A percentile compares a stretch with the other conserved stretches of the same genome.
Evolutionary conservation across 129 eudicot species (phyloP).

Genomic region (Lactuca sativa): DNA sequence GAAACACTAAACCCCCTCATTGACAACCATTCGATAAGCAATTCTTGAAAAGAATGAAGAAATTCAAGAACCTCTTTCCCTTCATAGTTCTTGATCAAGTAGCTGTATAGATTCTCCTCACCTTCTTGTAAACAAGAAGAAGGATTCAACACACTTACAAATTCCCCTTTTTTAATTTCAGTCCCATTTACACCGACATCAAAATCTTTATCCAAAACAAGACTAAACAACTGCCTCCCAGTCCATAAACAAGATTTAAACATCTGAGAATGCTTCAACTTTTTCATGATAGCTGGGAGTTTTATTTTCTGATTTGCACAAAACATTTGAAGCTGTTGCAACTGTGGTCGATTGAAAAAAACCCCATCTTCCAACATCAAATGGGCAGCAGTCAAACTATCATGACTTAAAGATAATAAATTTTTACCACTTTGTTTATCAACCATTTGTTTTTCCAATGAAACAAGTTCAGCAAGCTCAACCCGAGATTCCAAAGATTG

Average conservation of each 20-base stretch:
- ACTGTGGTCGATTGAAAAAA: conserved; percentile 41
- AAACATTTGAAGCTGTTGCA: conserved; percentile 90
- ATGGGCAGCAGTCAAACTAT: conserved; percentile 85
- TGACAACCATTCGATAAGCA: conserved; percentile 83
- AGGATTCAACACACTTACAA: conserved; percentile 46
- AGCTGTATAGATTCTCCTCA: conserved; percentile 51
- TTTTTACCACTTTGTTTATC: conserved; percentile 79
- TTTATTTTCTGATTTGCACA: conserved; percentile 38
- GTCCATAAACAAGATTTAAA: conserved; percentile 58
- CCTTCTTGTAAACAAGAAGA: conserved; percentile 70
- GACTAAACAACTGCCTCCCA: conserved; percentile 79
- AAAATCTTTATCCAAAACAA: conserved; percentile 59
- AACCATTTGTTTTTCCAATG: conserved; percentile 56
- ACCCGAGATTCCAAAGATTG: conserved; percentile 65
- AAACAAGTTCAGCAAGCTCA: conserved; percentile 82
- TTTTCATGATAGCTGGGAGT: conserved; percentile 50
- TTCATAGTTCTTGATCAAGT: conserved; percentile 42
- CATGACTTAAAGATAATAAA: conserved; percentile 70
- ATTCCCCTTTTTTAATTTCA: conserved; percentile 59
- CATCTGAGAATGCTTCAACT: conserved; percentile 19
- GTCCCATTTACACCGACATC: conserved; percentile 38
- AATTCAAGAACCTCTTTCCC: conserved; percentile 53
- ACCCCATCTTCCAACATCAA: conserved; percentile 68
- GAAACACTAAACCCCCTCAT: conserved; percentile 91
- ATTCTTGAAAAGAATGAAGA: conserved; percentile 63